A percentile compares a stretch with the other conserved stretches of the same genome.
Conservation (phyloP, 805 yeast species). For the Hanseniaspora occidentalis region DNA sequence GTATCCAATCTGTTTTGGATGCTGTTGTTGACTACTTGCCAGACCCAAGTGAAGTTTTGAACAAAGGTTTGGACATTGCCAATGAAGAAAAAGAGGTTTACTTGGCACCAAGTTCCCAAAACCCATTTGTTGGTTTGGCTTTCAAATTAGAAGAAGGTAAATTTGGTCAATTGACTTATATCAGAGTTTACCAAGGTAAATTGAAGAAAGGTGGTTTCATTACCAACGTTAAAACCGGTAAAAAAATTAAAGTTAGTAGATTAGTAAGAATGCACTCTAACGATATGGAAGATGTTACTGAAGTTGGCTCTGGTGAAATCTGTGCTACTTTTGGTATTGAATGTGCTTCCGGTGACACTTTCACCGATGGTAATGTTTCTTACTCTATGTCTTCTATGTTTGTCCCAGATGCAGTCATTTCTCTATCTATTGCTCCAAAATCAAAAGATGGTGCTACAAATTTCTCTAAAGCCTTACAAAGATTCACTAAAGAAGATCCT, state of each 20-base stretch:
- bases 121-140: conserved; percentile 94
- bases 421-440: conserved; percentile 80
- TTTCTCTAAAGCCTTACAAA: conserved; percentile 91
- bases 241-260: conserved; percentile 84
- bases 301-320: conserved; percentile 94
- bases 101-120: conserved; percentile 55
- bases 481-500: conserved; percentile 98
- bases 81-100: conserved; percentile 56
- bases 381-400: conserved; percentile 96
- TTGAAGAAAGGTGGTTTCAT: conserved; percentile 83
- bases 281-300: conserved; percentile 96
- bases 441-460: conserved; percentile 73
- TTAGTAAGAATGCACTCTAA: conserved; percentile 97
- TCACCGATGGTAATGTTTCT: conserved; percentile 62
- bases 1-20: conserved; percentile 90
- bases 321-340: conserved; percentile 99
- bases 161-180: conserved; percentile 93
- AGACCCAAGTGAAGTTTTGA: conserved; percentile 84
- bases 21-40: conserved; percentile 95
- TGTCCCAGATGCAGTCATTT: conserved; percentile 98
- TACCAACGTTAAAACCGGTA: conserved; percentile 82
- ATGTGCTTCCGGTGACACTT: conserved; percentile 97
- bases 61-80: conserved; percentile 73
- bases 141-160: conserved; percentile 97
- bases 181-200: conserved; percentile 94